Evolutionary conservation across 2,329 filamentous ascomycete species (phyloP).

Genomic region (Pestalotiopsis sp.): DNA sequence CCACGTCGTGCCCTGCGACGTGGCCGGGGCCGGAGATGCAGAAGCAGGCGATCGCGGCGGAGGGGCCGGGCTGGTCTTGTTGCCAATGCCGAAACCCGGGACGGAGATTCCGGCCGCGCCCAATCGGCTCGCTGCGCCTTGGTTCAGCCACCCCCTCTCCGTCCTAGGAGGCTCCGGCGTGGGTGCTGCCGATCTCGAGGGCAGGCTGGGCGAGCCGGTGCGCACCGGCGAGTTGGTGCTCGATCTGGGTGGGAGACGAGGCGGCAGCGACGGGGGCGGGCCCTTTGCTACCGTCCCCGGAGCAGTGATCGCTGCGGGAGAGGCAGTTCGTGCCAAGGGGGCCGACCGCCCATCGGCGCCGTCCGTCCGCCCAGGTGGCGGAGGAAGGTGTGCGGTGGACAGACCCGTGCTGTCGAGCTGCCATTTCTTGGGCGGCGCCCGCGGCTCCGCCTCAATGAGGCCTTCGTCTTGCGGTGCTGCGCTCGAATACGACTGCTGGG

Average conservation of each 20-base stretch:
- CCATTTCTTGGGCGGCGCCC: slow-evolving; percentile 60
- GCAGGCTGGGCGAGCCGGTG: slow-evolving; percentile 26
- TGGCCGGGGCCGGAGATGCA: slow-evolving; percentile 29
- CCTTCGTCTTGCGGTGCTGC: slow-evolving; percentile 14
- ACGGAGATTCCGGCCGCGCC: slow-evolving; percentile 76
- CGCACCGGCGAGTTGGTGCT: slow-evolving; percentile 44
- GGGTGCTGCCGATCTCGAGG: slow-evolving; percentile 21
- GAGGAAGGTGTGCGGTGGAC: slow-evolving; percentile 66
- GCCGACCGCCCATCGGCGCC: slow-evolving; percentile 35
- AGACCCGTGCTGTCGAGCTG: slow-evolving; percentile 70
- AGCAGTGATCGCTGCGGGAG: slow-evolving; percentile 28
- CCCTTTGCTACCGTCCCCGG: slow-evolving; percentile 24
- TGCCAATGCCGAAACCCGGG: slow-evolving; percentile 68
- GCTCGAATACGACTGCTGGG: neutral
- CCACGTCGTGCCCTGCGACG: slow-evolving; percentile 57
- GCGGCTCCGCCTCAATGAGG: slow-evolving; percentile 20
- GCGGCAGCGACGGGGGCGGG: slow-evolving; percentile 58
- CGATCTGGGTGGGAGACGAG: slow-evolving; percentile 68
- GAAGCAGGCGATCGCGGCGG: slow-evolving; percentile 20
- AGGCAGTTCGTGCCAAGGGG: slow-evolving; percentile 15
- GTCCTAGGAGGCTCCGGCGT: neutral
- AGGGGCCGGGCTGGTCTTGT: slow-evolving; percentile 31
- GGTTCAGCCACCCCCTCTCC: slow-evolving; percentile 40
- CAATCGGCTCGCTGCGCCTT: slow-evolving; percentile 64
- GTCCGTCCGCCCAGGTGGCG: slow-evolving; percentile 62